Evolutionary conservation across 768 basidiomycete species (phyloP).

Genomic region (Pleurotus sapidus): DNA sequence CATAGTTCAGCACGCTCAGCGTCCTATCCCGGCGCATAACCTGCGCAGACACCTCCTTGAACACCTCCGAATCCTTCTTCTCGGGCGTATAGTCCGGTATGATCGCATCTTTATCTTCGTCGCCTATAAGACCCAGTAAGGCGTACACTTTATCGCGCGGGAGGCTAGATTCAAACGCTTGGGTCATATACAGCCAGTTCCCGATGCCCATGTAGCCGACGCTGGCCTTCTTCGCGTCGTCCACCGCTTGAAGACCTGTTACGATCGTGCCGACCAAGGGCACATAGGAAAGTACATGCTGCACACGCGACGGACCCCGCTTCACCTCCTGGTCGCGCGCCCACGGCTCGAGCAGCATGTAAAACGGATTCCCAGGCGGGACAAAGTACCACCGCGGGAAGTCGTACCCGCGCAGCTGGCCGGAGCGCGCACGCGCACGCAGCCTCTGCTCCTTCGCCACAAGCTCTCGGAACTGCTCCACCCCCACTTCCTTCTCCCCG

Average conservation of each 20-base stretch:
- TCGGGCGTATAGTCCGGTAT: neutral
- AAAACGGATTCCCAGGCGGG: neutral
- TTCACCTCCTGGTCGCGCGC: neutral
- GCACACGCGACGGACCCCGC: neutral
- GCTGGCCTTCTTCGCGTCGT: neutral
- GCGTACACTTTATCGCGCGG: neutral
- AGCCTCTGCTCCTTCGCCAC: neutral
- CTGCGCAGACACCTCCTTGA: neutral
- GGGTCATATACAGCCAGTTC: neutral
- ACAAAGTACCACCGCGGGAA: neutral
- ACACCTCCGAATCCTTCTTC: neutral
- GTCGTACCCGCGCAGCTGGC: neutral
- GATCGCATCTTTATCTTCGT: neutral
- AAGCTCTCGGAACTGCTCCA: neutral
- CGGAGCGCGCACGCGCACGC: neutral
- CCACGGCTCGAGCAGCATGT: neutral
- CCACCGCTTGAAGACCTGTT: neutral
- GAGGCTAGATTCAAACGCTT: neutral
- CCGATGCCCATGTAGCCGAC: neutral
- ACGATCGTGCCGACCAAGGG: neutral
- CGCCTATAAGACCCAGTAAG: neutral
- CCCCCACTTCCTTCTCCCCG: neutral
- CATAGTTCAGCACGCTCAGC: neutral
- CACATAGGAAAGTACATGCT: neutral
- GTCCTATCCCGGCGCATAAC: neutral